A percentile compares a stretch with the other conserved stretches of the same genome.
Conservation (phyloP, 371 early-diverging fungal species). For the Mucor lusitanicus region DNA sequence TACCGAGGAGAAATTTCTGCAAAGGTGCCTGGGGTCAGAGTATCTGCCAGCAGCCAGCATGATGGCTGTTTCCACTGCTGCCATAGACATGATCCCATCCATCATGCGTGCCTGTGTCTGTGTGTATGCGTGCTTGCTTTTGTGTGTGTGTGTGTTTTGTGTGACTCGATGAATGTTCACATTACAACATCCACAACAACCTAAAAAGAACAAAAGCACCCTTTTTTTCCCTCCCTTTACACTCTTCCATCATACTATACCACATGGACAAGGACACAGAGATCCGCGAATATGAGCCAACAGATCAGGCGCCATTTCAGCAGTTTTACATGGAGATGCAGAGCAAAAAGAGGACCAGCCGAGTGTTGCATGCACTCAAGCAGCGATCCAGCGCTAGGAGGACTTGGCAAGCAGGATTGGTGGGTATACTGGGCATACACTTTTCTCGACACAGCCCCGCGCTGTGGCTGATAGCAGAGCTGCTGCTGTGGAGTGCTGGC, state of each 20-base stretch:
- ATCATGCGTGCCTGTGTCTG: not conserved
- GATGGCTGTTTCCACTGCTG: not conserved
- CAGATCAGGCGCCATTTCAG: conserved; percentile 13
- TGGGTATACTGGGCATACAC: conserved; percentile 33
- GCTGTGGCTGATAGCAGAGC: conserved; percentile 13
- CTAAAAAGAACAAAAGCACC: not conserved
- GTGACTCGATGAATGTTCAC: not conserved
- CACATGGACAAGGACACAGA: conserved; percentile 3
- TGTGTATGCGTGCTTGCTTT: no score
- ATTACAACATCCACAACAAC: not conserved
- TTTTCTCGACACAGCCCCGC: conserved; percentile 1
- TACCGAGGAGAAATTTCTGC: not conserved
- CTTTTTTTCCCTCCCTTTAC: not conserved
- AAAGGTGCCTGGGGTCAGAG: not conserved
- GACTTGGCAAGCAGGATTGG: conserved; percentile 41
- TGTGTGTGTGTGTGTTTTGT: not conserved
- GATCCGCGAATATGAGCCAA: conserved; percentile 14
- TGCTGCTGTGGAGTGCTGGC: conserved; percentile 38
- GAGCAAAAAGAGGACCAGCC: conserved; percentile 5
- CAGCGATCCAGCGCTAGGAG: conserved; percentile 17
- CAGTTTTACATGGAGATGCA: conserved; percentile 9
- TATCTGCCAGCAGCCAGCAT: no score
- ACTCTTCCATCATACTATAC: not conserved
- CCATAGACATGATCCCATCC: not conserved
- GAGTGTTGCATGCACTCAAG: conserved; percentile 9